Evolutionary conservation across 306 rosid species (phyloP).

Genomic region (Oxytropis ochrocephala): DNA sequence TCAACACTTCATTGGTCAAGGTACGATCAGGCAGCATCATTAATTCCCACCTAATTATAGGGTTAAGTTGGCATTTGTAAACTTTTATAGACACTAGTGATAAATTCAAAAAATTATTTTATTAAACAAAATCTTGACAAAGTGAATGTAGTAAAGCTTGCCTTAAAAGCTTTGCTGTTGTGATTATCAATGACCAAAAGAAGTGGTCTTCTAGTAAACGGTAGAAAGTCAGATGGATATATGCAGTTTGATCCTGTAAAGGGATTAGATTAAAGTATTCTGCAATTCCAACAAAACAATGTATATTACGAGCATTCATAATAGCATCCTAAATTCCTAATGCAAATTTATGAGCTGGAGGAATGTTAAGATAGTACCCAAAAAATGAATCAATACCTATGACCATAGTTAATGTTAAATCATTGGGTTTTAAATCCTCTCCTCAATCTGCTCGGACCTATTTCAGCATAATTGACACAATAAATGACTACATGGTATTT

Average conservation of each 20-base stretch:
- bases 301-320: neutral
- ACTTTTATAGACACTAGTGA: neutral
- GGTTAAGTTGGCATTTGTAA: neutral
- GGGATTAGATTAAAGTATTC: conserved; percentile 29
- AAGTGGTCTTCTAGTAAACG: conserved; percentile 93
- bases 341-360: conserved; percentile 12
- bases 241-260: conserved; percentile 77
- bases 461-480: neutral
- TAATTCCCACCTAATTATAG: conserved; percentile 1
- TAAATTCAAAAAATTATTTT: conserved; percentile 1
- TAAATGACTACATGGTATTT: neutral
- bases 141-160: conserved; percentile 28
- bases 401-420: conserved; percentile 9
- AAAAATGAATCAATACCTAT: neutral
- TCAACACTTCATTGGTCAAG: too few species aligned
- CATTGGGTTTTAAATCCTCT: conserved; percentile 11
- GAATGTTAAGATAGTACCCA: neutral
- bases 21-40: too few species aligned
- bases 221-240: conserved; percentile 75
- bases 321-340: conserved; percentile 8
- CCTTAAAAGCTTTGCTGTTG: conserved; percentile 84
- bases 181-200: conserved; percentile 76
- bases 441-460: conserved; percentile 13
- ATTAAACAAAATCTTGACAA: neutral
- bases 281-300: conserved; percentile 10